phyloP scores from a whole-genome alignment of 2,329 filamentous ascomycete genomes.

The Aspergillus calidoustus region DNA sequence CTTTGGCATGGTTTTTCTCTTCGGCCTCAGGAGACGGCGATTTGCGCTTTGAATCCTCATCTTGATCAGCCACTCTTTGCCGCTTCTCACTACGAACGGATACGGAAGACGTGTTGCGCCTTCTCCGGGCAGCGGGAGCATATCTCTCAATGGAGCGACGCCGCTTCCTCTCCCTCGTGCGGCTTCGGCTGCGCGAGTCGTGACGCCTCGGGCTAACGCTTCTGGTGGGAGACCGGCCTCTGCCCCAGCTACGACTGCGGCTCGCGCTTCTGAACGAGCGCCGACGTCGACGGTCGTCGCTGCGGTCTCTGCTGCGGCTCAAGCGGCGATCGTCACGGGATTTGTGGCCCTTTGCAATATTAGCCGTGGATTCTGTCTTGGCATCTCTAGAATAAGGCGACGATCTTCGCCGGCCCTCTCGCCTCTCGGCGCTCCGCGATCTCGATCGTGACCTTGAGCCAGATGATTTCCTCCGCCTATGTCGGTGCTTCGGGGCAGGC shows the following conservation, averaged over 20 bases:
- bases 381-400: constrained; percentile 49
- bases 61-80: constrained; percentile 46
- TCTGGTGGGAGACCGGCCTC: constrained; percentile 36
- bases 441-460: constrained; percentile 44
- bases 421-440: constrained; percentile 33
- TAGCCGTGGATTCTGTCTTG: constrained; percentile 51
- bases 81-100: constrained; percentile 49
- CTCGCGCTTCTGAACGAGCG: constrained; percentile 32
- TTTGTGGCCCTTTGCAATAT: constrained; percentile 53
- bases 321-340: constrained; percentile 47
- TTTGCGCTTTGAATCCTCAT: constrained; percentile 33
- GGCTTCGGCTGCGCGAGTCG: constrained; percentile 36
- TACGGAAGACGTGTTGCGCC: constrained; percentile 48
- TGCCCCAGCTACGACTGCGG: constrained; percentile 32
- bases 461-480: constrained; percentile 39
- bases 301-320: constrained; percentile 28
- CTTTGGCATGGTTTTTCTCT: constrained; percentile 31
- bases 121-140: constrained; percentile 46
- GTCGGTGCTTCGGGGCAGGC: constrained; percentile 37
- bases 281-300: constrained; percentile 36
- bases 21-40: constrained; percentile 26
- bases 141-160: constrained; percentile 52
- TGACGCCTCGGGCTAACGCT: constrained; percentile 48
- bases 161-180: constrained; percentile 44
- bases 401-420: constrained; percentile 46